Evolutionary conservation across 2,329 filamentous ascomycete species (phyloP).

Genomic region (Penicillium sumatraense): DNA sequence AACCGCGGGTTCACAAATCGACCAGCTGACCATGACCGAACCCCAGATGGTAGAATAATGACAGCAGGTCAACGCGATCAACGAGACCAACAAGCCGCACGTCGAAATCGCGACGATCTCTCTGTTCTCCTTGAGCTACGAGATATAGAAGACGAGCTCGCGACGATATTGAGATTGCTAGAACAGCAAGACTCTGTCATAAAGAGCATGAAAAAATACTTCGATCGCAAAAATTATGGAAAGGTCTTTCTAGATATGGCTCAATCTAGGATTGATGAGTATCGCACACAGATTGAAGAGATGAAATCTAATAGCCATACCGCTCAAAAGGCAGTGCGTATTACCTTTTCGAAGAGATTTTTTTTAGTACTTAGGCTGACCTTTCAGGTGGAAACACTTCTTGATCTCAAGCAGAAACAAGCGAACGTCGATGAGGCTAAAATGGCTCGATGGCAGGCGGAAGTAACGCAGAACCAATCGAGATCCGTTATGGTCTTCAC

Average conservation of each 20-base stretch:
- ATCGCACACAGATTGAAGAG: constrained; percentile 58
- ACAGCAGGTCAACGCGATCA: constrained; percentile 43
- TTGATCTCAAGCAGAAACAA: constrained; percentile 70
- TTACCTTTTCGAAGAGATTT: not conserved
- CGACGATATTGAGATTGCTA: constrained; percentile 61
- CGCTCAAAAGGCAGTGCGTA: constrained; percentile 60
- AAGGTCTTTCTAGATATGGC: constrained; percentile 59
- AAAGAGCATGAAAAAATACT: constrained; percentile 42
- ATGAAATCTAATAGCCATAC: constrained; percentile 64
- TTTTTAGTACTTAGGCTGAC: not conserved
- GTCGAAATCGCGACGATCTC: constrained; percentile 66
- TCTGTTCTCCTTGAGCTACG: constrained; percentile 66
- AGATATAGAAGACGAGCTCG: constrained; percentile 68
- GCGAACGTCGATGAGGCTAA: constrained; percentile 70
- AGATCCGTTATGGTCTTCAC: constrained; percentile 62
- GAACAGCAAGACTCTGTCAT: constrained; percentile 61
- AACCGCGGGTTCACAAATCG: constrained; percentile 59
- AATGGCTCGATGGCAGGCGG: constrained; percentile 65
- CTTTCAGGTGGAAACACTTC: constrained; percentile 63
- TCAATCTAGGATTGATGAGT: constrained; percentile 58
- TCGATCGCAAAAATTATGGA: constrained; percentile 45
- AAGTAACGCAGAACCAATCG: constrained; percentile 66
- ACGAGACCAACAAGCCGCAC: constrained; percentile 55
- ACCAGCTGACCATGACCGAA: constrained; percentile 36
- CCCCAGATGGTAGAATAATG: constrained; percentile 34